Conservation (phyloP, 2,329 filamentous ascomycete genomes). For the Aaosphaeria arxii region DNA sequence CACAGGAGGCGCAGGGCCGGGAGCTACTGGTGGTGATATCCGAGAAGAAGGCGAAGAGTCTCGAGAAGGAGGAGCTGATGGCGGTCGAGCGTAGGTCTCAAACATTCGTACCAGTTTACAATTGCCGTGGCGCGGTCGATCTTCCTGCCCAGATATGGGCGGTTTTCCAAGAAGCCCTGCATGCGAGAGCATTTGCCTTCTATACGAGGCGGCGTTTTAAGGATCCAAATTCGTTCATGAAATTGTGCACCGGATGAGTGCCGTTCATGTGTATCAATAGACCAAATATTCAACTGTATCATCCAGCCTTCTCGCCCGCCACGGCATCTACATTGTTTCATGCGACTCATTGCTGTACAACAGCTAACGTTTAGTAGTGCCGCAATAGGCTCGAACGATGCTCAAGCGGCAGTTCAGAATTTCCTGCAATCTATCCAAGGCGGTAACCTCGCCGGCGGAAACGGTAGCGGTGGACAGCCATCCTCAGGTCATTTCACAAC, state of each 20-base stretch:
- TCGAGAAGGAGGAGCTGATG: slow-evolving; percentile 91
- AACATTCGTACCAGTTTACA: slow-evolving; percentile 22
- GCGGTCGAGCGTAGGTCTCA: slow-evolving; percentile 97
- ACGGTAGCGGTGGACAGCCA: slow-evolving; percentile 42
- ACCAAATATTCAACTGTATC: slow-evolving; percentile 29
- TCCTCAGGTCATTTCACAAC: slow-evolving; percentile 71
- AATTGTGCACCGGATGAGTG: slow-evolving; percentile 6
- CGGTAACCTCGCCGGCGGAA: slow-evolving; percentile 28
- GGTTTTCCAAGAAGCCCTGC: slow-evolving; percentile 12
- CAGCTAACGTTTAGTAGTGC: slow-evolving; percentile 32
- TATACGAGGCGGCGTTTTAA: too few species aligned
- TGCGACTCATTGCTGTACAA: slow-evolving; percentile 4
- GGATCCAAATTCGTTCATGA: too few species aligned
- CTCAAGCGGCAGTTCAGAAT: slow-evolving; percentile 77
- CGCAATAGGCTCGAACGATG: slow-evolving; percentile 59
- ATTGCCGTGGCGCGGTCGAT: slow-evolving; percentile 35
- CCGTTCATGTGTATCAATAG: slow-evolving; percentile 33
- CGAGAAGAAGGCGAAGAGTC: slow-evolving; percentile 85
- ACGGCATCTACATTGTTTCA: slow-evolving; percentile 20
- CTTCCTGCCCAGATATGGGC: slow-evolving; percentile 16
- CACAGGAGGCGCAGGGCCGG: slow-evolving; percentile 78
- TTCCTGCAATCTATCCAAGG: slow-evolving; percentile 80
- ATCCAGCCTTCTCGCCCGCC: slow-evolving; percentile 24
- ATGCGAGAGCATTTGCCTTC: too few species aligned
- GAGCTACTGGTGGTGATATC: slow-evolving; percentile 86